phyloP scores from a whole-genome alignment of 257 asterid species.

The Avicennia marina region DNA sequence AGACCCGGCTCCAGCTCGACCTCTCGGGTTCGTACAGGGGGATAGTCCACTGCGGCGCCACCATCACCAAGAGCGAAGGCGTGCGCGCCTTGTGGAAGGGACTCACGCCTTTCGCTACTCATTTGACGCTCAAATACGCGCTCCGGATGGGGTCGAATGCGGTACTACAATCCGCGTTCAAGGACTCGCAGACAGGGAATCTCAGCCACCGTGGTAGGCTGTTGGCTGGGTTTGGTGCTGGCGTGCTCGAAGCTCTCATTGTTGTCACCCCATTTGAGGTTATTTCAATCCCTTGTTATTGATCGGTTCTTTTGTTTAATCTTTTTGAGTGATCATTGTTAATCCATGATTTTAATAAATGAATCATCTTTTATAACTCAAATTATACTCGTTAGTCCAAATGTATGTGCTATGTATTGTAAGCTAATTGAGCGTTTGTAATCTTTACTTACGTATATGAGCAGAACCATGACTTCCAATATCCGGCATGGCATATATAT shows the following conservation, averaged over 20 bases:
- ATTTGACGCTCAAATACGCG: conserved; percentile 86
- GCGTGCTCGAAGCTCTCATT: conserved; percentile 92
- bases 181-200: conserved; percentile 73
- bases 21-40: conserved; percentile 80
- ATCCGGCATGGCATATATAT: too few species aligned
- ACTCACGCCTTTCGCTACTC: conserved; percentile 90
- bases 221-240: conserved; percentile 94
- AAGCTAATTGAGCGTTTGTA: too few species aligned
- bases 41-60: conserved; percentile 77
- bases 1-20: conserved; percentile 96
- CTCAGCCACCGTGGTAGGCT: conserved; percentile 75
- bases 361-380: too few species aligned
- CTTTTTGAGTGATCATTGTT: too few species aligned
- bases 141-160: conserved; percentile 99
- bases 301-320: too few species aligned
- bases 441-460: too few species aligned
- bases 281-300: conserved; percentile 1
- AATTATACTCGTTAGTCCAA: too few species aligned
- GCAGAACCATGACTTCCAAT: too few species aligned
- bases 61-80: conserved; percentile 59
- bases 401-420: too few species aligned
- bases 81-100: conserved; percentile 96
- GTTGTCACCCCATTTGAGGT: conserved; percentile 99
- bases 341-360: too few species aligned
- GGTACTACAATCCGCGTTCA: conserved; percentile 70